Evolutionary conservation across 805 yeast genomes (phyloP).

Genomic region (Yamadazyma paraphyllophila): DNA sequence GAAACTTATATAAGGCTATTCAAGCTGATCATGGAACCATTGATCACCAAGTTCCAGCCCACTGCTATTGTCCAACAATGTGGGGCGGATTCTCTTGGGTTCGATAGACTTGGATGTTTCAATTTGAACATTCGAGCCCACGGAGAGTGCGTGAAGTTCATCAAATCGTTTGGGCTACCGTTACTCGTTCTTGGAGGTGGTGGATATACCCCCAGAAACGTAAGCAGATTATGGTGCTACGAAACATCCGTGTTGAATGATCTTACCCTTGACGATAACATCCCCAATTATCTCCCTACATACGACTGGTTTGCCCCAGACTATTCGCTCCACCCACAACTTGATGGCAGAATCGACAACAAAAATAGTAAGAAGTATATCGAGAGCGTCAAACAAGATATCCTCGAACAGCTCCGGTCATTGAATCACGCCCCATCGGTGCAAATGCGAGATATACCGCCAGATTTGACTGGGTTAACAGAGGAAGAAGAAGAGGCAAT

Average conservation of each 20-base stretch:
- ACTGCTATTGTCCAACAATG: conserved; percentile 93
- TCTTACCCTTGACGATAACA: conserved; percentile 42
- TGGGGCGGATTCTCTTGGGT: conserved; percentile 95
- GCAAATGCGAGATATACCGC: conserved; percentile 87
- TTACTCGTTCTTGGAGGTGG: conserved; percentile 95
- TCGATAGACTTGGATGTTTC: conserved; percentile 92
- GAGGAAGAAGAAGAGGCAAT: conserved; percentile 42
- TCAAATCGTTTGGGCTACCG: conserved; percentile 87
- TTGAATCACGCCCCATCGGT: conserved; percentile 94
- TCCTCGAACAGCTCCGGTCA: conserved; percentile 76
- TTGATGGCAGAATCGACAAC: conserved; percentile 66
- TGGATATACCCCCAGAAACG: conserved; percentile 96
- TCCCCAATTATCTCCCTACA: conserved; percentile 72
- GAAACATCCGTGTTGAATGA: conserved; percentile 83
- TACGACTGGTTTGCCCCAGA: conserved; percentile 88
- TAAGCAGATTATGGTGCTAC: conserved; percentile 91
- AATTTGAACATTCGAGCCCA: conserved; percentile 89
- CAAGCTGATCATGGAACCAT: conserved; percentile 86
- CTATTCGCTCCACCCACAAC: conserved; percentile 76
- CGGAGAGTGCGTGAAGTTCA: conserved; percentile 90
- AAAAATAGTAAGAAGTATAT: conserved; percentile 79
- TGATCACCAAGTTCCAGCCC: conserved; percentile 88
- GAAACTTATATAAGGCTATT: conserved; percentile 72
- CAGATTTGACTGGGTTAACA: conserved; percentile 47
- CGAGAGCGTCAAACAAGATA: conserved; percentile 71